Evolutionary conservation across 1,284 basidiomycete genomes (phyloP).

Genomic region (Mrakiaceae sp.): DNA sequence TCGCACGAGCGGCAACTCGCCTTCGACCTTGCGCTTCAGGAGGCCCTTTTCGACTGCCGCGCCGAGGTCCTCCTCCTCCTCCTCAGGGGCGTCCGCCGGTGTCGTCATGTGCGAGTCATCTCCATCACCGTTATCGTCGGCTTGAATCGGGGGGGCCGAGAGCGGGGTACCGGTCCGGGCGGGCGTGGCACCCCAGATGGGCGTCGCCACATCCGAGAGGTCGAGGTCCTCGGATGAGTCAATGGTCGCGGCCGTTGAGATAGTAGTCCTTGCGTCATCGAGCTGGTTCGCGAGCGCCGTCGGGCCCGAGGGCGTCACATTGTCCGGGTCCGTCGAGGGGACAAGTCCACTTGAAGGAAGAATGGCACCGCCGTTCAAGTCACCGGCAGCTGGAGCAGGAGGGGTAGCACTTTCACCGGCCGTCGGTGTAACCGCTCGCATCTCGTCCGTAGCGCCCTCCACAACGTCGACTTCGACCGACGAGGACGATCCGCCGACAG

Average conservation of each 20-base stretch:
- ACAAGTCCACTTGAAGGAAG: neutral
- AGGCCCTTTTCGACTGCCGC: slow-evolving; percentile 4
- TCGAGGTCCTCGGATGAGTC: slow-evolving; percentile 4
- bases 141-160: neutral
- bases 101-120: neutral
- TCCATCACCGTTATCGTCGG: neutral
- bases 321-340: neutral
- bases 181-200: too few relatives aligned
- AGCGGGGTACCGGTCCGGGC: neutral
- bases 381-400: too few relatives aligned
- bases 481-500: neutral
- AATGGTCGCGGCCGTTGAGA: slow-evolving; percentile 1
- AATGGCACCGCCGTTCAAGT: too few relatives aligned
- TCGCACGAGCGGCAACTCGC: neutral
- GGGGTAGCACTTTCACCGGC: neutral
- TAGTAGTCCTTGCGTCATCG: slow-evolving; percentile 3
- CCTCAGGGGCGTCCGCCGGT: neutral
- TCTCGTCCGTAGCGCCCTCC: neutral
- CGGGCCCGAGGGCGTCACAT: neutral
- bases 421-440: slow-evolving; percentile 2
- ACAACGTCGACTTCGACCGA: neutral
- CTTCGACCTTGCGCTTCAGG: slow-evolving; percentile 4
- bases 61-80: neutral
- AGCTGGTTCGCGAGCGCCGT: neutral
- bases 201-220: neutral